Base-by-base conservation (phyloP, 2,329 filamentous ascomycete genomes). In the Paraphaeosphaeria sporulosa region DNA sequence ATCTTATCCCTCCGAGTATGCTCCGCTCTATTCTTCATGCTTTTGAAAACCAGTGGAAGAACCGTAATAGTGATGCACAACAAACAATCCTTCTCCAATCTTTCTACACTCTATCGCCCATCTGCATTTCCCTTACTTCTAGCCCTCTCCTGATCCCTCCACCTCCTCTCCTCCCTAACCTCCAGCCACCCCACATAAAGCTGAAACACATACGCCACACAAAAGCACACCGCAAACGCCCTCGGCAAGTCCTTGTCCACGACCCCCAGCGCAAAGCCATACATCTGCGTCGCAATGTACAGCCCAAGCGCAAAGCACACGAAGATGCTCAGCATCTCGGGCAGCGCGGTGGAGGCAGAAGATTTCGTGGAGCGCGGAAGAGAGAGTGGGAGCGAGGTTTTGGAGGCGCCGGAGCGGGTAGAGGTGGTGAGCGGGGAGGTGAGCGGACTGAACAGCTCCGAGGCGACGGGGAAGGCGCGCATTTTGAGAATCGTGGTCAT, bases 391-490 rank as follows among this genome's bases (percentile, higher is more conserved):
- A 54, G 21, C 25, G 51, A 54, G 15, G 40, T 34, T 21, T 32
- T 54, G n/a, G 27, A 46, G 25, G 25, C 25, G 17, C 38, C 38
- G 4, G 30, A 21, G 13, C 51, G 51, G 25, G 25, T 27, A 27
- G 25, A 27, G 25, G 6, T 27, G 25, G 25, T 27, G 25, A 27
- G n/a, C 17, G 38, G 32, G 17, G 23, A 10, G 17, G 23, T 15
- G 13, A 54, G 51, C 15, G 51, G 32, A 15, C 25, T 34, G 25
- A 54, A 34, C 17, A 54, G 19, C 40, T 44, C 40, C 15, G 51
- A 54, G 4, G 51, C 51, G 10, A 54, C 4, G 25, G 51, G 51
- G 19, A 54, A 54, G 7, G 51, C n/a, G 40, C 51, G 23, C 38
- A 46, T 44, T 12, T 44, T 54, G 19, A 32, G 19, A n/a, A 34